Evolutionary conservation across 805 yeast genomes (phyloP).

Genomic region (Candida yuanshanica): DNA sequence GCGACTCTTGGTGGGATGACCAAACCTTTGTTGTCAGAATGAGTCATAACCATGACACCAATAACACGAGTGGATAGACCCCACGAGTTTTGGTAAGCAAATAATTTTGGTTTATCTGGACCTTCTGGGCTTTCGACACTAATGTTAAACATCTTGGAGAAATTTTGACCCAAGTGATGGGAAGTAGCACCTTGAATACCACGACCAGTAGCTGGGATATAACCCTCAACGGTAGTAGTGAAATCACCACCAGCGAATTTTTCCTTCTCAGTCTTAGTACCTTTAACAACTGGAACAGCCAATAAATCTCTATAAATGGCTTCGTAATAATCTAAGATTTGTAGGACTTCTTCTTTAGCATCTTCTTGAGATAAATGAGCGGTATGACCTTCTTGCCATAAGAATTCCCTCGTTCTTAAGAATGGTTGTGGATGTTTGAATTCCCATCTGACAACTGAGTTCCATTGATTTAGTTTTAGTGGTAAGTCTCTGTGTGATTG

Average conservation of each 20-base stretch:
- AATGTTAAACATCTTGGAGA: conserved; percentile 97
- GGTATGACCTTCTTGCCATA: conserved; percentile 99
- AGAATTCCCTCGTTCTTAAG: conserved; percentile 95
- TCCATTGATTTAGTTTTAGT: conserved; percentile 96
- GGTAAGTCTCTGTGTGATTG: conserved; percentile 98
- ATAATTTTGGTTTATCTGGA: conserved; percentile 75
- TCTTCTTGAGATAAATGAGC: conserved; percentile 83
- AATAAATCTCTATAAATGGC: conserved; percentile 83
- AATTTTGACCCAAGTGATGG: conserved; percentile 96
- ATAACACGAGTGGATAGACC: conserved; percentile 97
- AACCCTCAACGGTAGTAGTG: conserved; percentile 96
- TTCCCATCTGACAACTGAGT: conserved; percentile 99
- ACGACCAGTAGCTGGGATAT: conserved; percentile 96
- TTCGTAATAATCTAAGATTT: conserved; percentile 82
- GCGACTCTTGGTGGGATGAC: conserved; percentile 98
- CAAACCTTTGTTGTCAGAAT: conserved; percentile 96
- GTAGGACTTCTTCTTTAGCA: conserved; percentile 77
- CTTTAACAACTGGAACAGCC: conserved; percentile 96
- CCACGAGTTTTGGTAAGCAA: conserved; percentile 97
- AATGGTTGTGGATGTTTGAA: conserved; percentile 99
- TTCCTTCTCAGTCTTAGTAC: conserved; percentile 94
- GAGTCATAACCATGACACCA: conserved; percentile 99
- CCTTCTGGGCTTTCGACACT: conserved; percentile 95
- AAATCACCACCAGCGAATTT: conserved; percentile 97
- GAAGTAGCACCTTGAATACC: conserved; percentile 99